These are phyloP conservation scores for Schizopora paradoxa DNA, from an alignment of 1,284 basidiomycete genomes.

Conservation along the genomic window DNA sequence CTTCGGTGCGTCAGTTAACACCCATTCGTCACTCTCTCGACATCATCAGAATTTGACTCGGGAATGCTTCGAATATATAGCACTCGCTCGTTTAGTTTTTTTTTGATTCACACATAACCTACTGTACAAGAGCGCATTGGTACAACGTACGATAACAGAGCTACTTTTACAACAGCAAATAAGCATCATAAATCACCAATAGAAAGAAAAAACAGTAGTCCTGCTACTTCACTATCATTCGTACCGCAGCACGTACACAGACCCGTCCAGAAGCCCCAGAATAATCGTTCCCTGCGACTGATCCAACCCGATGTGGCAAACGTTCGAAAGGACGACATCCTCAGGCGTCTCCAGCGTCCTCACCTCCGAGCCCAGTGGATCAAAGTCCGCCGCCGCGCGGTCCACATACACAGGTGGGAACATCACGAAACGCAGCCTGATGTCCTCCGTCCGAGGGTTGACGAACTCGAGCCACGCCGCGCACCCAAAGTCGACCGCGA, in stretches of 20 bases:
- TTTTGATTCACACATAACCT: too few relatives aligned
- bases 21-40: too few relatives aligned
- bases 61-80: too few relatives aligned
- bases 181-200: too few relatives aligned
- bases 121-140: too few relatives aligned
- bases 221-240: too few relatives aligned
- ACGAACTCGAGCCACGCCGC: conserved; percentile 68
- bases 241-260: conserved; percentile 67
- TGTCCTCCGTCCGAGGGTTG: conserved; percentile 34
- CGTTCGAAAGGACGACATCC: conserved; percentile 54
- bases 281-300: conserved; percentile 72
- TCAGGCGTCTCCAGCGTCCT: conserved; percentile 57
- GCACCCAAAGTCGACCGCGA: conserved; percentile 75
- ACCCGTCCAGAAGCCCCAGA: conserved; percentile 58
- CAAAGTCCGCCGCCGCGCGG: conserved; percentile 16
- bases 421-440: conserved; percentile 59
- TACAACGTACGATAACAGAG: too few relatives aligned
- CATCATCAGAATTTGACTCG: too few relatives aligned
- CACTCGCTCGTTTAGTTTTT: too few relatives aligned
- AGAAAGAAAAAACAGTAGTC: too few relatives aligned
- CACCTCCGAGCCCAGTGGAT: conserved; percentile 27
- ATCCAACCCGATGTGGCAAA: conserved; percentile 73
- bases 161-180: too few relatives aligned
- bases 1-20: too few relatives aligned
- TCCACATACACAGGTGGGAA: conserved; percentile 49